Percentiles rank a stretch among this genome's conserved stretches.
These are phyloP conservation scores for Colletotrichum gloeosporioides DNA, from an alignment of 2,329 filamentous ascomycete species.

Conservation along the genomic window DNA sequence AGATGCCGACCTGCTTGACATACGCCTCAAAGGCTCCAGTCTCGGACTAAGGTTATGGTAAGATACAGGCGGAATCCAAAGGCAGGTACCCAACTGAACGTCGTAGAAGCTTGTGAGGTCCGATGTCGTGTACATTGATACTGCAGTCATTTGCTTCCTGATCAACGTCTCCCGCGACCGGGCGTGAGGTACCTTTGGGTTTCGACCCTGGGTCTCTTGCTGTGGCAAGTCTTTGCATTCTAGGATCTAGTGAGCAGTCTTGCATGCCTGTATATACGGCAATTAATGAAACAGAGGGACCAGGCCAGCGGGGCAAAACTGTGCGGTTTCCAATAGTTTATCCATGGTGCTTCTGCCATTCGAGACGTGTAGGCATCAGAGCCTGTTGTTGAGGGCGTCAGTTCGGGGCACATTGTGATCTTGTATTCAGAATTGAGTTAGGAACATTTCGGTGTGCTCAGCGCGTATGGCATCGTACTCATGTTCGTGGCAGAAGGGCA, in stretches of 20 bases:
- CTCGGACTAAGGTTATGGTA: background rate
- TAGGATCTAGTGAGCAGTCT: background rate
- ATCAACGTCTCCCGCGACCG: background rate
- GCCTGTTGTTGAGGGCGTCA: background rate
- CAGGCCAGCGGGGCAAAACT: rapidly evolving
- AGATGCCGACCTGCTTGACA: background rate
- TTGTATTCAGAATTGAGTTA: too few species aligned
- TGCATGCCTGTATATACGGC: background rate
- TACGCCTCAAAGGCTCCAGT: background rate
- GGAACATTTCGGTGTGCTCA: too few species aligned
- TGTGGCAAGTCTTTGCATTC: background rate
- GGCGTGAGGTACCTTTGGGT: background rate
- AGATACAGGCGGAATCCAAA: background rate
- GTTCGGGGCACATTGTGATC: too few species aligned
- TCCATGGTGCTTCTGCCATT: too few species aligned
- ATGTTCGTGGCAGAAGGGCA: too few species aligned
- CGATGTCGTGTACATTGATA: background rate
- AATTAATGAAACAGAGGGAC: background rate
- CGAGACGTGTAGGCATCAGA: background rate
- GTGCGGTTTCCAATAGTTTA: background rate
- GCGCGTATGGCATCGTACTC: too few species aligned
- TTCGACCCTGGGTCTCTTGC: background rate
- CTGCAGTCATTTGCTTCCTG: background rate
- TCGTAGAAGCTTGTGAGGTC: background rate
- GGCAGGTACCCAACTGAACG: background rate